phyloP scores from a whole-genome alignment of 73 alveolate genomes.

The Stentor coeruleus region DNA sequence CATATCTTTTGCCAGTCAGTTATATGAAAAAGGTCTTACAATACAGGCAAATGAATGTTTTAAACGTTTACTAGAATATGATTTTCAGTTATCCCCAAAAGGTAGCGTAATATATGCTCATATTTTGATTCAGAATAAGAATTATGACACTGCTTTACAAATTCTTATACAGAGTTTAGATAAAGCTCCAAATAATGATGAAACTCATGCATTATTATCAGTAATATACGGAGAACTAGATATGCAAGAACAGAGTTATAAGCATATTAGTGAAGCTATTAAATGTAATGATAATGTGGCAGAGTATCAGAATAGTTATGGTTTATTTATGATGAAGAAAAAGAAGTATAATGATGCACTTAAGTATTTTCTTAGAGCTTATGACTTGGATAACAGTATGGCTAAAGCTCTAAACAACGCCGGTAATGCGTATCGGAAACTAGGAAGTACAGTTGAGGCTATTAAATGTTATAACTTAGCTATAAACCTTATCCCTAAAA shows the following conservation, averaged over 20 bases:
- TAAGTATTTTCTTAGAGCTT: background rate
- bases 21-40: background rate
- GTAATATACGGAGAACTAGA: background rate
- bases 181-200: background rate
- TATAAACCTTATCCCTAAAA: background rate
- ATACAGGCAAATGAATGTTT: background rate
- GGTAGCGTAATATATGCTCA: background rate
- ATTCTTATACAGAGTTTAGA: background rate
- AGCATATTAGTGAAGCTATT: constrained; percentile 13
- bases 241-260: background rate
- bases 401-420: constrained; percentile 26
- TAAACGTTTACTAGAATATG: background rate
- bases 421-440: constrained; percentile 32
- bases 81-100: background rate
- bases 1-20: background rate
- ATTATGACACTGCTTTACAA: constrained; percentile 23
- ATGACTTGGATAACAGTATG: background rate
- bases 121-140: background rate
- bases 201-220: background rate
- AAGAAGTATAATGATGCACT: constrained; percentile 15
- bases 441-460: constrained; percentile 22
- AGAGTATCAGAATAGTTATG: constrained; percentile 13
- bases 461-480: constrained; percentile 1
- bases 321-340: background rate
- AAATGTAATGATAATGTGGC: constrained; percentile 3